A percentile compares a stretch with the other conserved stretches of the same genome.
These are phyloP conservation scores for Aspergillus fumigatus DNA, from an alignment of 2,329 filamentous ascomycete species.

Conservation along the genomic window DNA sequence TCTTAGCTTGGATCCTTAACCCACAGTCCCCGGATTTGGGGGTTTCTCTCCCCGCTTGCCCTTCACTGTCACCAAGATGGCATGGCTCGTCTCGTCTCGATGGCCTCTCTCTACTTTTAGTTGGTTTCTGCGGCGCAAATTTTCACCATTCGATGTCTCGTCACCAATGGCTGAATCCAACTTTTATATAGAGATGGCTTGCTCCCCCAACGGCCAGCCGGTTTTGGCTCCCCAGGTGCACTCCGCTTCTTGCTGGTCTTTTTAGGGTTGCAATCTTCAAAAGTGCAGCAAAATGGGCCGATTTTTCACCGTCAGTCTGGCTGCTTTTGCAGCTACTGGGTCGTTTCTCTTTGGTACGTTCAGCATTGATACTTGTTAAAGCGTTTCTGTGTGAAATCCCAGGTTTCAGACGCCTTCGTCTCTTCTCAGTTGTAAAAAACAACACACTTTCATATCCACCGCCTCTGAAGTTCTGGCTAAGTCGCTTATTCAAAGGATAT, in stretches of 20 bases:
- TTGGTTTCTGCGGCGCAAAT: neutral
- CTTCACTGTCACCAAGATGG: neutral
- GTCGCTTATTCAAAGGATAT: constrained; percentile 45
- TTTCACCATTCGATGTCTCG: neutral
- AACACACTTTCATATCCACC: neutral
- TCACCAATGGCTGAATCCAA: neutral
- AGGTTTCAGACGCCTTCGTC: neutral
- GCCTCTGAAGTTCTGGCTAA: neutral
- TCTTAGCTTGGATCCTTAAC: neutral
- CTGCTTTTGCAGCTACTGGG: constrained; percentile 41
- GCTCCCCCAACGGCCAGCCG: neutral
- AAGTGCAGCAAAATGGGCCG: constrained; percentile 33
- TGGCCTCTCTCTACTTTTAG: neutral
- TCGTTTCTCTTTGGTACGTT: constrained; percentile 22
- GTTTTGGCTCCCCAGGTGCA: neutral
- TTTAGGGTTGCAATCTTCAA: neutral
- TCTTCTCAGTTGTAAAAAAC: neutral
- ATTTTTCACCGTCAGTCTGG: constrained; percentile 36
- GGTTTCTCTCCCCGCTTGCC: neutral
- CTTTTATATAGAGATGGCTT: neutral
- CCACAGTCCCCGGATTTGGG: neutral
- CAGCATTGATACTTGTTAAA: neutral
- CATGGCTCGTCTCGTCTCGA: neutral
- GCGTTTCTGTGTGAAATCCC: neutral
- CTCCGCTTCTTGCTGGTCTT: neutral